Percentiles rank a stretch among this genome's conserved stretches.
These are phyloP conservation scores for Solanum etuberosum DNA, from an alignment of 257 asterid genomes.

Conservation along the genomic window DNA sequence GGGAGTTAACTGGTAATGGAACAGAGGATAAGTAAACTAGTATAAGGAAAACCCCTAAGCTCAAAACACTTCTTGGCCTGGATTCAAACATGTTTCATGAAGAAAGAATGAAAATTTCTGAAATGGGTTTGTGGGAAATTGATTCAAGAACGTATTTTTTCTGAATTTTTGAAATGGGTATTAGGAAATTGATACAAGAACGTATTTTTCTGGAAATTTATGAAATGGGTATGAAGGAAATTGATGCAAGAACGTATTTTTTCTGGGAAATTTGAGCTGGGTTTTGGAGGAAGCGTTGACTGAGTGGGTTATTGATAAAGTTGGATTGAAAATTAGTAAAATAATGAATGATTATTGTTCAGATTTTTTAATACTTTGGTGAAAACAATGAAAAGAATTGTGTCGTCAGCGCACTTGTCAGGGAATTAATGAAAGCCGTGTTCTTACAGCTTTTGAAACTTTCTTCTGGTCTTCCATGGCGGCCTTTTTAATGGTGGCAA, in stretches of 20 bases:
- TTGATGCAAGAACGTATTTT: neutral
- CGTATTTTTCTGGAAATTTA: neutral
- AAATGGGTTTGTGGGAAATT: neutral
- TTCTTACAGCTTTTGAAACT: neutral
- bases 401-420: neutral
- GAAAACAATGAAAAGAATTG: neutral
- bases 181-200: neutral
- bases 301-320: neutral
- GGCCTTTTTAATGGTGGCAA: neutral
- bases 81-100: conserved; percentile 2
- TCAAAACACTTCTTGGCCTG: neutral
- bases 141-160: neutral
- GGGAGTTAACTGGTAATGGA: conserved; percentile 20
- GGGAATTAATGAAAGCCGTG: neutral
- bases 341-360: neutral
- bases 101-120: neutral
- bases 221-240: neutral
- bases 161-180: neutral
- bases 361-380: neutral
- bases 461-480: neutral
- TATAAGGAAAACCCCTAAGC: neutral
- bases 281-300: conserved; percentile 3
- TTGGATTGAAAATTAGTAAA: neutral
- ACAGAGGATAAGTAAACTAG: neutral
- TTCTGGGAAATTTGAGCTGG: neutral